Percentiles rank a stretch among this genome's conserved stretches.
These are phyloP conservation scores for Suillus discolor DNA, from an alignment of 768 basidiomycete species.

Conservation along the genomic window DNA sequence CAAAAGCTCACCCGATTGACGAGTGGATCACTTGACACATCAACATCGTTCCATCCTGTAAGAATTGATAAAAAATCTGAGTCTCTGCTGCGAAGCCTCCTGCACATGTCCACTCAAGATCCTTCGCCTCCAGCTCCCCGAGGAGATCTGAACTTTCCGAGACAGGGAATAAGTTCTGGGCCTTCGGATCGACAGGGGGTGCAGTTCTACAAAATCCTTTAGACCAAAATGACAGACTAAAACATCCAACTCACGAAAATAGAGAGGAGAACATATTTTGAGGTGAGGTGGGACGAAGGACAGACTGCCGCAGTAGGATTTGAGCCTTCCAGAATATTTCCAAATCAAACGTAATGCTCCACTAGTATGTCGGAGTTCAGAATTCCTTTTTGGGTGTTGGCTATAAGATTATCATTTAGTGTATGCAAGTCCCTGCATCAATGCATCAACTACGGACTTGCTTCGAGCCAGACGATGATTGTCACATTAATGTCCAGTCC, in stretches of 20 bases:
- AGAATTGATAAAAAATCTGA: conserved; percentile 81
- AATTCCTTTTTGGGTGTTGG: background rate
- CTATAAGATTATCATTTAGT: too few species aligned
- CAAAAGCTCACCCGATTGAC: conserved; percentile 72
- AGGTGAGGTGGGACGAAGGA: conserved; percentile 19
- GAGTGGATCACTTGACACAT: conserved; percentile 91
- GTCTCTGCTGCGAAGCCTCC: conserved; percentile 91
- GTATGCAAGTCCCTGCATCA: too few species aligned
- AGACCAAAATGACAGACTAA: conserved; percentile 12
- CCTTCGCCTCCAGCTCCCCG: conserved; percentile 74
- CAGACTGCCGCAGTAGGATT: background rate
- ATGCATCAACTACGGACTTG: background rate
- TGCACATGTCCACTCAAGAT: conserved; percentile 82
- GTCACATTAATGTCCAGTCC: background rate
- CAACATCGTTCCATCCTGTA: conserved; percentile 76
- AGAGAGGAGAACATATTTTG: conserved; percentile 74
- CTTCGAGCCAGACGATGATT: background rate
- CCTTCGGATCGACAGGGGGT: conserved; percentile 60
- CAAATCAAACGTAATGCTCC: conserved; percentile 4
- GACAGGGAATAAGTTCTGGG: conserved; percentile 85
- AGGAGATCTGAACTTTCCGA: conserved; percentile 63
- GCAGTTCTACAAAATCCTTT: conserved; percentile 45
- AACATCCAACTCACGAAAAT: conserved; percentile 64
- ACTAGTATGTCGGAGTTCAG: background rate
- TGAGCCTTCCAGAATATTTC: background rate